Evolutionary conservation across 2,329 filamentous ascomycete species (phyloP).

Genomic region (Sporothrix pallida): DNA sequence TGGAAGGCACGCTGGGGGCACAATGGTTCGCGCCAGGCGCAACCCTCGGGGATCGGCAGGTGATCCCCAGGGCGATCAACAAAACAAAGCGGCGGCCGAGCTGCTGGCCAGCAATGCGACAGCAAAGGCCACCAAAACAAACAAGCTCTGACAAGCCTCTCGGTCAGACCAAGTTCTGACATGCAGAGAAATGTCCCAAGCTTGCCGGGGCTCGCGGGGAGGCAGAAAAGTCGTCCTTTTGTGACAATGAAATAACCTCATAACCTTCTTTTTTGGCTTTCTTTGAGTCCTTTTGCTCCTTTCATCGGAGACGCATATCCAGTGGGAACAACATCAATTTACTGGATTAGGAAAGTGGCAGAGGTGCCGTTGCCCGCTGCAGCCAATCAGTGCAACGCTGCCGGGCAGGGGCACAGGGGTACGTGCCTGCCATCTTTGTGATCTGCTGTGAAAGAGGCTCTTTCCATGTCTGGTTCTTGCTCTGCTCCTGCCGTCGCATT

Average conservation of each 20-base stretch:
- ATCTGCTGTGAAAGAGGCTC: not conserved
- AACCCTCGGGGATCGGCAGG: conserved; percentile 8
- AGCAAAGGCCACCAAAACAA: not conserved
- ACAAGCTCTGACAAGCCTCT: too few relatives aligned
- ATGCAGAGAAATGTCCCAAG: not conserved
- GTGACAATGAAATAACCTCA: not conserved
- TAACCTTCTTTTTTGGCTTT: not conserved
- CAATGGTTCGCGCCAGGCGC: not conserved
- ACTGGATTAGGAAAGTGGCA: conserved; percentile 35
- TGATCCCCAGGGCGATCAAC: conserved; percentile 8
- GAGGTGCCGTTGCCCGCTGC: not conserved
- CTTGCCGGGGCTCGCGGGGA: not conserved
- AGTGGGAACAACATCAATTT: conserved; percentile 8
- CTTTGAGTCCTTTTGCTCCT: not conserved
- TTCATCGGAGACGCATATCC: not conserved
- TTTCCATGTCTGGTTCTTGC: not conserved
- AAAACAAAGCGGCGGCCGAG: not conserved
- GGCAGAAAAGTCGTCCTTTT: not conserved
- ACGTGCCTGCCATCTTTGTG: too few relatives aligned
- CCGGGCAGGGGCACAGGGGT: not conserved
- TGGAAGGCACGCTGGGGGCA: not conserved
- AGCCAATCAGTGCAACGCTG: conserved; percentile 24
- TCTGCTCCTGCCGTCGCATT: not conserved
- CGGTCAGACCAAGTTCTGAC: not conserved
- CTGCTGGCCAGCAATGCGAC: not conserved